phyloP scores from a whole-genome alignment of 345 rosid genomes.

The Salix koriyanagi region DNA sequence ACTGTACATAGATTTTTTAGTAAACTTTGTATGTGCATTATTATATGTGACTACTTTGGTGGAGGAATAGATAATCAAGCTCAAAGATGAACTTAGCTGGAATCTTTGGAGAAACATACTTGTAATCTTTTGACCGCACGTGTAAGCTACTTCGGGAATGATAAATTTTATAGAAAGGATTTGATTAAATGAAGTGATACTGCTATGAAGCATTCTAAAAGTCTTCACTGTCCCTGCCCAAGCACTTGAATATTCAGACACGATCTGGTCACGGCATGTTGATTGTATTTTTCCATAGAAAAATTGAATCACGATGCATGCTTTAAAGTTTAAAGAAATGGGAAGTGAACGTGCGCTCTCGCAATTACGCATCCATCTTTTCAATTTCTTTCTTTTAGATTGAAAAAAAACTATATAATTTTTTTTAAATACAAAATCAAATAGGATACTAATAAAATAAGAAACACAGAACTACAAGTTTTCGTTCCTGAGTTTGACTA shows the following conservation, averaged over 20 bases:
- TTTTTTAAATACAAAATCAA: too few relatives aligned
- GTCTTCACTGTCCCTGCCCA: not conserved
- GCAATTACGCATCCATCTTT: not conserved
- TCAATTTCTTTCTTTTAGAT: not conserved
- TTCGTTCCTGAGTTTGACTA: too few relatives aligned
- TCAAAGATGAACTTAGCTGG: slow-evolving; percentile 27
- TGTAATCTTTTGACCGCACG: slow-evolving; percentile 28
- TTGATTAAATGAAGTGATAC: slow-evolving; percentile 11
- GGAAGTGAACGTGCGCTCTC: not conserved
- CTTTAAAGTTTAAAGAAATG: not conserved
- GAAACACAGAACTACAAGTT: not conserved
- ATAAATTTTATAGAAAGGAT: not conserved
- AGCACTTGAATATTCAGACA: not conserved
- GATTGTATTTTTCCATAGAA: not conserved
- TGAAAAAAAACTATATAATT: too few relatives aligned
- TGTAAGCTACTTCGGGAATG: slow-evolving; percentile 10
- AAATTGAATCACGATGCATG: not conserved
- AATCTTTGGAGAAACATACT: slow-evolving; percentile 18
- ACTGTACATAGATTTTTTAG: slow-evolving; percentile 20
- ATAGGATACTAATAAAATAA: too few relatives aligned
- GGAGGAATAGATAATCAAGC: slow-evolving; percentile 13
- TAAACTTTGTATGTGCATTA: slow-evolving; percentile 27
- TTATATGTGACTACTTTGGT: not conserved
- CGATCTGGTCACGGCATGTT: too few relatives aligned
- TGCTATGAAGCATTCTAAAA: slow-evolving; percentile 8